Evolutionary conservation across 371 early-diverging fungal genomes (phyloP).

Genomic region (Mucor irregularis): DNA sequence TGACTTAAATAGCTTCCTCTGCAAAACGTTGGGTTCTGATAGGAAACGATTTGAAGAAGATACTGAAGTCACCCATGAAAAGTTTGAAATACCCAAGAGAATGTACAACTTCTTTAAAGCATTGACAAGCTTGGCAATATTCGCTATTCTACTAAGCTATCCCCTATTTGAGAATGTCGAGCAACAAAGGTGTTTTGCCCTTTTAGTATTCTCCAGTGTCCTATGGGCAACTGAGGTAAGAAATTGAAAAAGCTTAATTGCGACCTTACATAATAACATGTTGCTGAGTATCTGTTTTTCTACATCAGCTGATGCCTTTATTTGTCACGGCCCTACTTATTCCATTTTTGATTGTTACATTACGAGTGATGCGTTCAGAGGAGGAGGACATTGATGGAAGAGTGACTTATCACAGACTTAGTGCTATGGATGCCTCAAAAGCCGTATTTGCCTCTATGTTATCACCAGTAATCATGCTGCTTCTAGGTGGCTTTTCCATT

Average conservation of each 20-base stretch:
- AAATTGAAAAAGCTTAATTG: not conserved
- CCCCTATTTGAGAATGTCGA: slow-evolving; percentile 54
- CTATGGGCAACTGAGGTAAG: slow-evolving; percentile 70
- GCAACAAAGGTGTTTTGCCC: slow-evolving; percentile 62
- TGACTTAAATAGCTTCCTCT: too few relatives aligned
- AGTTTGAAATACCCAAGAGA: slow-evolving; percentile 31
- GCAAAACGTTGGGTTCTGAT: too few relatives aligned
- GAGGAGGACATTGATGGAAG: slow-evolving; percentile 58
- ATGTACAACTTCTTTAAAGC: not conserved
- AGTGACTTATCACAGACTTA: slow-evolving; percentile 54
- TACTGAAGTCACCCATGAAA: slow-evolving; percentile 24
- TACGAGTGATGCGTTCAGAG: slow-evolving; percentile 69
- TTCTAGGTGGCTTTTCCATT: slow-evolving; percentile 93
- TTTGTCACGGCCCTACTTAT: slow-evolving; percentile 79
- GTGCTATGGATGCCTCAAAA: slow-evolving; percentile 77
- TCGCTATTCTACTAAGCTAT: slow-evolving; percentile 52
- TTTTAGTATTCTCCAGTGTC: slow-evolving; percentile 59
- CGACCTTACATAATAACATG: slow-evolving; percentile 49
- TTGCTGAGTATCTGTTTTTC: slow-evolving; percentile 60
- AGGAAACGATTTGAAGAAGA: too few relatives aligned
- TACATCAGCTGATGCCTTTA: slow-evolving; percentile 75
- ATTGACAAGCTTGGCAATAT: slow-evolving; percentile 50
- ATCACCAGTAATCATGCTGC: slow-evolving; percentile 90
- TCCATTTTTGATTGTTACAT: slow-evolving; percentile 70
- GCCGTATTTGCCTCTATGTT: slow-evolving; percentile 92